Conservation (phyloP, 768 basidiomycete species). For the Naganishia randhawae region DNA sequence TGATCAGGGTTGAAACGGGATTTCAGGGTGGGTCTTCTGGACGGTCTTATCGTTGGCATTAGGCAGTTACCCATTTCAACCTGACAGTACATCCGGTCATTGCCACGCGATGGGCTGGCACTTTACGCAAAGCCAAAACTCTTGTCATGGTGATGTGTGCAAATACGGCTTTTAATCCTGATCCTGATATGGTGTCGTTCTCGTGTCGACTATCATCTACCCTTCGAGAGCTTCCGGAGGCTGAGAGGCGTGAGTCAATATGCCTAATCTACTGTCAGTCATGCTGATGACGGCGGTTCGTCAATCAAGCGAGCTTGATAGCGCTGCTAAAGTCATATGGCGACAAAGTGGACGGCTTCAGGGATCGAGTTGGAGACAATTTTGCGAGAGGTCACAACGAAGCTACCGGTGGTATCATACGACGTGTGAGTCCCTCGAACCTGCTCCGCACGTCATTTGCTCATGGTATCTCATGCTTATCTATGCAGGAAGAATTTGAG, state of each 20-base stretch:
- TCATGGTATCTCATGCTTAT: constrained; percentile 11
- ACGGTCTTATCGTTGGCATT: background rate
- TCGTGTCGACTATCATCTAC: constrained; percentile 53
- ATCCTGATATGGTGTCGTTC: constrained; percentile 52
- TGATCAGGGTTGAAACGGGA: constrained; percentile 53
- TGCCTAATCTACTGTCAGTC: background rate
- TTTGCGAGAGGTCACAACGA: constrained; percentile 57
- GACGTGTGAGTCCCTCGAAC: constrained; percentile 44
- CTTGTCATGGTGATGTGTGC: constrained; percentile 50
- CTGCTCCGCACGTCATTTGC: background rate
- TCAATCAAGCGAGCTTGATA: constrained; percentile 51
- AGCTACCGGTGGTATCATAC: constrained; percentile 57
- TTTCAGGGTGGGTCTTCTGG: constrained; percentile 50
- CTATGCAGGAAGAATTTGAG: constrained; percentile 36
- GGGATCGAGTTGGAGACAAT: constrained; percentile 54
- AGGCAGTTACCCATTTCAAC: background rate
- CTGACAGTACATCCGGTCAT: constrained; percentile 53
- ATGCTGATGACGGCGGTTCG: background rate
- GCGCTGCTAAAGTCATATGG: constrained; percentile 53
- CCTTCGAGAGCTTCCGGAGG: constrained; percentile 46
- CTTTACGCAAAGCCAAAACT: constrained; percentile 49
- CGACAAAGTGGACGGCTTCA: constrained; percentile 46
- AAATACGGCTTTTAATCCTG: constrained; percentile 52
- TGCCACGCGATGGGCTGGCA: constrained; percentile 56
- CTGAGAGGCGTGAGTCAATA: constrained; percentile 41